Conservation (phyloP, 2,329 filamentous ascomycete species). For the Penicillium sp. region DNA sequence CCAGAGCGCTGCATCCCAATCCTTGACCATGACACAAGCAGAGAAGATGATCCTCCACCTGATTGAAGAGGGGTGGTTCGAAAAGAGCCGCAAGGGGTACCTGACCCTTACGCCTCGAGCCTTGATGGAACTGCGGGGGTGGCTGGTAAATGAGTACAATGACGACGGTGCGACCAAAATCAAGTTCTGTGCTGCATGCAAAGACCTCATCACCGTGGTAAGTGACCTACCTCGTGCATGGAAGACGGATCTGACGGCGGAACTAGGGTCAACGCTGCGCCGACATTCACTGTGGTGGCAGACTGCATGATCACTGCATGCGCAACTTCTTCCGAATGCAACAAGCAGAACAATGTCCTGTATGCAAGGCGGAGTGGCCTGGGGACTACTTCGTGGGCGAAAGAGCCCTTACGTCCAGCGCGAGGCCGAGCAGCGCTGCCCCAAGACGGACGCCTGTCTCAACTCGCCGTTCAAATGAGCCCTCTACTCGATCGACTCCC, state of each 20-base stretch:
- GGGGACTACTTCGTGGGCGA: conserved; percentile 56
- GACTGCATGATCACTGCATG: conserved; percentile 77
- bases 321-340: conserved; percentile 71
- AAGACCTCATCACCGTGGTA: conserved; percentile 79
- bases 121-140: conserved; percentile 80
- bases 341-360: conserved; percentile 63
- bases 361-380: conserved; percentile 55
- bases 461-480: not conserved
- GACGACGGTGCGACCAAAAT: conserved; percentile 73
- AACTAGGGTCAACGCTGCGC: conserved; percentile 70
- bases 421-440: conserved; percentile 8
- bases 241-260: conserved; percentile 3
- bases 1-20: conserved; percentile 41
- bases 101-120: conserved; percentile 76
- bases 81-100: conserved; percentile 69
- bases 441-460: not conserved
- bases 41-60: conserved; percentile 70
- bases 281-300: conserved; percentile 65
- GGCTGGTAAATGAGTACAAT: conserved; percentile 89
- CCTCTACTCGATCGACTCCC: not conserved
- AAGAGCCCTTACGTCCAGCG: conserved; percentile 37
- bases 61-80: conserved; percentile 80
- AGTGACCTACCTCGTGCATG: conserved; percentile 19
- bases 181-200: conserved; percentile 85
- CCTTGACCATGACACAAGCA: conserved; percentile 75